Base-by-base conservation (phyloP, 495 filamentous ascomycete species). In the Platismatia glauca region DNA sequence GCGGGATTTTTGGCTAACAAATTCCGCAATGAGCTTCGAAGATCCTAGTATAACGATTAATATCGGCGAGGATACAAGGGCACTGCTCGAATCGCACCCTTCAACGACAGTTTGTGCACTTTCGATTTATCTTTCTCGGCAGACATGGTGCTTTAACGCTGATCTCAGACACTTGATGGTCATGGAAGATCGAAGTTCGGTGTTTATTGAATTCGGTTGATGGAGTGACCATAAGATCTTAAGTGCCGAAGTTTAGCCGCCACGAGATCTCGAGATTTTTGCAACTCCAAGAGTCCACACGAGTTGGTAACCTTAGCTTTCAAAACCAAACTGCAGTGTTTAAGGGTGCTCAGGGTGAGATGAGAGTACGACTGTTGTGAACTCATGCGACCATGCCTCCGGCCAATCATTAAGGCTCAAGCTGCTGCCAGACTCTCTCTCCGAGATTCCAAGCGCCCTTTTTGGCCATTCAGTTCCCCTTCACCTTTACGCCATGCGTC, bases 21-120 rank as follows among this genome's bases (percentile, higher is more conserved):
- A 98, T 82, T 98, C 95, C 31, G 91, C 84, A 50, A 98, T 89
- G 27, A 95, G 80, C 76, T 93, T 96, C 20, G 90, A 85, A 58
- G 87, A 94, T 75, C 82, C 86, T 87, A 68, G 37, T 27, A 60
- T 57, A 44, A 13, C 8, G 43, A 66, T 78, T 34, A 68, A 61
- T 46, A 70, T 64, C 66, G 56, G 44, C 22, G 60, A 15, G n/a
- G 43, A 43, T n/a, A 50, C 29, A 0, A 27, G 18, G 53, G 9
- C 16, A n/a, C 11, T 24, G 18, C 29, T 41, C 44, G 65, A 57
- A 38, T 55, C 48, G 3, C 12, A 86, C 93, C 93, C 81, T 93
- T 95, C 59, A 97, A 80, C 43, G 91, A 90, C 61, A 98, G 83
- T 77, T 93, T 96, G 79, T 97, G 93, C 43, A 89, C 84, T 75